Percentiles rank a stretch among this genome's conserved stretches.
phyloP scores from a whole-genome alignment of 2,329 filamentous ascomycete species.

The Aurifilum marmelostoma region DNA sequence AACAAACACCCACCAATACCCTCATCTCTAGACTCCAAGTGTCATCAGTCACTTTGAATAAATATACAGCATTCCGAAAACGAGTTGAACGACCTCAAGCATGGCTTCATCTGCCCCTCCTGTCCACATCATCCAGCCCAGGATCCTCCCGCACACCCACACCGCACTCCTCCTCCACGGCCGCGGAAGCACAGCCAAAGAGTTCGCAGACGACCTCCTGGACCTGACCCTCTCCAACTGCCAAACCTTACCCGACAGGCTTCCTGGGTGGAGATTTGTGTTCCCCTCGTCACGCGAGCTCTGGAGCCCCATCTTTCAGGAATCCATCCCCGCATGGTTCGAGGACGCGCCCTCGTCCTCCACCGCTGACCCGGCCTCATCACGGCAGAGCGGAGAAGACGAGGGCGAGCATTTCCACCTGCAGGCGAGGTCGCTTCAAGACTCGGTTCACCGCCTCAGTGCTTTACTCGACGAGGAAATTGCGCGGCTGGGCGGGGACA shows the following conservation, averaged over 20 bases:
- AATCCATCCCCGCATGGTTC: background rate
- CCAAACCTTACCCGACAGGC: background rate
- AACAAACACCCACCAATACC: background rate
- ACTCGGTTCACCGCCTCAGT: background rate
- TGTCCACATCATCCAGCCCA: background rate
- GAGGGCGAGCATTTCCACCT: background rate
- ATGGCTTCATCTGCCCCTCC: background rate
- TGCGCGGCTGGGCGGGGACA: background rate
- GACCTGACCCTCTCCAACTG: background rate
- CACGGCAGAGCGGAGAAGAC: background rate
- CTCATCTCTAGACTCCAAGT: background rate
- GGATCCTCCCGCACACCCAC: background rate
- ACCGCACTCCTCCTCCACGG: slow-evolving; percentile 1
- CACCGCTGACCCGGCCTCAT: background rate
- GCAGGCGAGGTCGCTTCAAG: background rate
- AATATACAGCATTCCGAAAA: too few species aligned
- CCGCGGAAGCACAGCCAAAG: background rate
- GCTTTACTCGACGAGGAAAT: background rate
- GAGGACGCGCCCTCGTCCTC: background rate
- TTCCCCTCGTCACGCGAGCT: background rate
- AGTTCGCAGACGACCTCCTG: background rate
- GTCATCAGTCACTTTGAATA: background rate
- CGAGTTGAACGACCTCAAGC: background rate
- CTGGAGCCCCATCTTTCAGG: background rate
- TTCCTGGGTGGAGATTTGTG: background rate